phyloP scores from a whole-genome alignment of 139 green algal species.

The Tetraselmis chui region DNA sequence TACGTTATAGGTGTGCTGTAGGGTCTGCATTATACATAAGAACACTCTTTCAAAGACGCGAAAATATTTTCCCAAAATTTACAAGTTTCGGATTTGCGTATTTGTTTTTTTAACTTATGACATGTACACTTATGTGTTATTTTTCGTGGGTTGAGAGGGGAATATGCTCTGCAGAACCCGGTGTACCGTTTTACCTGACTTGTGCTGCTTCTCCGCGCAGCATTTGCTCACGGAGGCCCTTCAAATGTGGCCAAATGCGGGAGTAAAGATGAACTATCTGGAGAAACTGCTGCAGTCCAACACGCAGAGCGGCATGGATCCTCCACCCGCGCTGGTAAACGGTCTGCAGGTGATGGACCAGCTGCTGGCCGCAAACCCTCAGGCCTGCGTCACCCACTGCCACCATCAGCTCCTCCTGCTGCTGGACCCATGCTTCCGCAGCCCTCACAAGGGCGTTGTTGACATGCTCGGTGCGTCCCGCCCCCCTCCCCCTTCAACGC shows the following conservation, averaged over 20 bases:
- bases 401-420: constrained; percentile 29
- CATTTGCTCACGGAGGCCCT: constrained; percentile 32
- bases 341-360: constrained; percentile 28
- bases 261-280: constrained; percentile 72
- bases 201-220: not conserved
- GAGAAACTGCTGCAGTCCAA: constrained; percentile 49
- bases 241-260: constrained; percentile 36
- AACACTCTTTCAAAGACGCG: no score
- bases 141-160: no score
- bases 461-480: constrained; percentile 18
- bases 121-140: no score
- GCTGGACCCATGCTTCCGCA: constrained; percentile 41
- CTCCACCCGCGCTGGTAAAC: constrained; percentile 40
- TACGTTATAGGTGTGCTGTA: no score
- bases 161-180: no score
- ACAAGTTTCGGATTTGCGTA: no score
- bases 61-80: no score
- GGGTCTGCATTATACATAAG: no score
- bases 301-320: constrained; percentile 11
- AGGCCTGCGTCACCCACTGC: constrained; percentile 24
- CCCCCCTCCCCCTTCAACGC: constrained; percentile 1
- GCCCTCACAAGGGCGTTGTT: constrained; percentile 16
- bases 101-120: no score
- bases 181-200: no score
- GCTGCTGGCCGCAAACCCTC: constrained; percentile 28